These are phyloP conservation scores for Silene conica DNA, from an alignment of 148 eudicot species.

Conservation along the genomic window DNA sequence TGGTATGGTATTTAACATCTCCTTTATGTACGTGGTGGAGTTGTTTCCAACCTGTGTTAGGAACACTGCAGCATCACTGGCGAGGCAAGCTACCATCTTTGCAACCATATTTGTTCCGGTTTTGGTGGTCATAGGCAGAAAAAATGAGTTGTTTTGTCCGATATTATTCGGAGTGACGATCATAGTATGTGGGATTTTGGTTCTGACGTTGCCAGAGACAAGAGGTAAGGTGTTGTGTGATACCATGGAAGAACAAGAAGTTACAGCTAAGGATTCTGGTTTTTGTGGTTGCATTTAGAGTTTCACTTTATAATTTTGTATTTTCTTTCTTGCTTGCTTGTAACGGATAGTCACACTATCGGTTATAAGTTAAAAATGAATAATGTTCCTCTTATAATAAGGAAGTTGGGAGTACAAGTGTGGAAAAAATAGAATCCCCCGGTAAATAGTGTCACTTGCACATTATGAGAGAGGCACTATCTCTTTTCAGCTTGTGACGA, in stretches of 20 bases:
- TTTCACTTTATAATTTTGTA: too few species aligned
- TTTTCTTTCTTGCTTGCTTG: too few species aligned
- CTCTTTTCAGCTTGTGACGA: too few species aligned
- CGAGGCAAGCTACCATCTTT: constrained; percentile 22
- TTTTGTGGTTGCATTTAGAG: not conserved
- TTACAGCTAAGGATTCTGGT: not conserved
- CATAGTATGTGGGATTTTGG: constrained; percentile 27
- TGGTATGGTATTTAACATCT: constrained; percentile 20
- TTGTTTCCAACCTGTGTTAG: constrained; percentile 32
- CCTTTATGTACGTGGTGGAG: constrained; percentile 27
- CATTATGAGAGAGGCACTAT: too few species aligned
- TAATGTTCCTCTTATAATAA: too few species aligned
- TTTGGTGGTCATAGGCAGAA: constrained; percentile 23
- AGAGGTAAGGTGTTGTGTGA: constrained; percentile 35
- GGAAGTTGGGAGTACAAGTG: too few species aligned
- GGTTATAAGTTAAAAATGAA: too few species aligned
- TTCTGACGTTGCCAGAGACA: constrained; percentile 33
- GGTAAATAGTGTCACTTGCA: too few species aligned
- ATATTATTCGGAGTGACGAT: constrained; percentile 24
- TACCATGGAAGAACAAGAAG: constrained; percentile 39
- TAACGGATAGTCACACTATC: too few species aligned
- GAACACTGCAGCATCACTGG: constrained; percentile 26
- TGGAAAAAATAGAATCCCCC: too few species aligned
- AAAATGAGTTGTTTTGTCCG: constrained; percentile 5
- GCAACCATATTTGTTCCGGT: constrained; percentile 24